These are phyloP conservation scores for Saccharomycopsis javanensis DNA, from an alignment of 805 yeast genomes.

Conservation along the genomic window DNA sequence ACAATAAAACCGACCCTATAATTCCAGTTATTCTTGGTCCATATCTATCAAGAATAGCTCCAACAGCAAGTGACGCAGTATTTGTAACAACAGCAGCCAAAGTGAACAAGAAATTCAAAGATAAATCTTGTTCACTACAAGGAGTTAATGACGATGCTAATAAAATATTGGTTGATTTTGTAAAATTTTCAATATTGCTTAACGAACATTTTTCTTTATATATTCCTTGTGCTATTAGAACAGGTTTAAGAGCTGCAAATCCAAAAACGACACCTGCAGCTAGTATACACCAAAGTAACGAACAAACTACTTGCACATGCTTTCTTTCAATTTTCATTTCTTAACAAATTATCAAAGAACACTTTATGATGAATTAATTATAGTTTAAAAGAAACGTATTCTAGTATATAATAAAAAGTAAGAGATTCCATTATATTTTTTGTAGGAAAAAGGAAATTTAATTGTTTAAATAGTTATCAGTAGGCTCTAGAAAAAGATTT, in stretches of 20 bases:
- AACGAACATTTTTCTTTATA: conserved; percentile 55
- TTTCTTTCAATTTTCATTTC: conserved; percentile 22
- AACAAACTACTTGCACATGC: conserved; percentile 54
- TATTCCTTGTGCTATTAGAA: conserved; percentile 67
- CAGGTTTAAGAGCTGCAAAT: conserved; percentile 88
- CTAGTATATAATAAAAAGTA: background rate
- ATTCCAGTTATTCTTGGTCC: conserved; percentile 80
- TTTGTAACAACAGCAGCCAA: conserved; percentile 82
- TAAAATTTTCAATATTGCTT: conserved; percentile 49
- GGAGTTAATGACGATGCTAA: too few relatives aligned
- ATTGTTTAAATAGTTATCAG: background rate
- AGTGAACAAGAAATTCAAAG: conserved; percentile 75
- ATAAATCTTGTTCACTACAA: conserved; percentile 74
- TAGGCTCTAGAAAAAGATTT: background rate
- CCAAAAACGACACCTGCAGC: conserved; percentile 96
- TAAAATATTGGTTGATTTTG: too few relatives aligned
- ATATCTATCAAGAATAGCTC: conserved; percentile 60
- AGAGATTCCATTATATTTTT: background rate
- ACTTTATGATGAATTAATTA: too few relatives aligned
- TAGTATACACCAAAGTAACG: conserved; percentile 76
- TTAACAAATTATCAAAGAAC: background rate
- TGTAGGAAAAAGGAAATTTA: background rate
- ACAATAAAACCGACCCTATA: conserved; percentile 54
- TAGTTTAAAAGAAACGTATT: too few relatives aligned
- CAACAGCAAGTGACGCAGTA: conserved; percentile 73